phyloP scores from a whole-genome alignment of 2,329 filamentous ascomycete species.

The Fusarium siculi region DNA sequence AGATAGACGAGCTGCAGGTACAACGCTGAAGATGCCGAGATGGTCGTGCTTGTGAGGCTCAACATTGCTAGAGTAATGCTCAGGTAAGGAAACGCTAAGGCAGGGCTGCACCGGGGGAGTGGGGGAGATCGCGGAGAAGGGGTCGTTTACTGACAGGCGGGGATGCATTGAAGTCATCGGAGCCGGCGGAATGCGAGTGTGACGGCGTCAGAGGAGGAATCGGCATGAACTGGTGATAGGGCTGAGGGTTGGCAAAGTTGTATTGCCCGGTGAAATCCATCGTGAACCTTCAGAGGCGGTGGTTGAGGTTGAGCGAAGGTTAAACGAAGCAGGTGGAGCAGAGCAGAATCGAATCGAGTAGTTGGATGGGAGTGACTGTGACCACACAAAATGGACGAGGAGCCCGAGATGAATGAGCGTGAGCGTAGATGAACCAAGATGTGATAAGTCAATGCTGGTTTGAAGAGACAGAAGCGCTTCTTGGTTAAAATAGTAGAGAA shows the following conservation, averaged over 20 bases:
- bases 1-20: slow-evolving; percentile 30
- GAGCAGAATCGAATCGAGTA: slow-evolving; percentile 26
- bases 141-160: slow-evolving; percentile 61
- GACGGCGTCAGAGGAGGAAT: slow-evolving; percentile 66
- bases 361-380: slow-evolving; percentile 1
- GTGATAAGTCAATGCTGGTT: slow-evolving; percentile 9
- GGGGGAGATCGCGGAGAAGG: slow-evolving; percentile 43
- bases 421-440: not conserved
- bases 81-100: slow-evolving; percentile 48
- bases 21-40: slow-evolving; percentile 13
- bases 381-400: not conserved
- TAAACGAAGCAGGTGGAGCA: slow-evolving; percentile 15
- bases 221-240: slow-evolving; percentile 65
- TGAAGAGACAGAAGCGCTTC: not conserved
- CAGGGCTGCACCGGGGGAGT: slow-evolving; percentile 42
- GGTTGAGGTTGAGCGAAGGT: not conserved
- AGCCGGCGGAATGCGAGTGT: slow-evolving; percentile 64
- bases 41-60: slow-evolving; percentile 18
- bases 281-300: slow-evolving; percentile 19
- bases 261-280: slow-evolving; percentile 66
- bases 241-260: slow-evolving; percentile 59
- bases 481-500: slow-evolving; percentile 18
- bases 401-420: slow-evolving; percentile 3
- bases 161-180: slow-evolving; percentile 66
- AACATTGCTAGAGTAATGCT: slow-evolving; percentile 48